These are phyloP conservation scores for Clonostachys chloroleuca DNA, from an alignment of 2,329 filamentous ascomycete genomes.

Conservation along the genomic window DNA sequence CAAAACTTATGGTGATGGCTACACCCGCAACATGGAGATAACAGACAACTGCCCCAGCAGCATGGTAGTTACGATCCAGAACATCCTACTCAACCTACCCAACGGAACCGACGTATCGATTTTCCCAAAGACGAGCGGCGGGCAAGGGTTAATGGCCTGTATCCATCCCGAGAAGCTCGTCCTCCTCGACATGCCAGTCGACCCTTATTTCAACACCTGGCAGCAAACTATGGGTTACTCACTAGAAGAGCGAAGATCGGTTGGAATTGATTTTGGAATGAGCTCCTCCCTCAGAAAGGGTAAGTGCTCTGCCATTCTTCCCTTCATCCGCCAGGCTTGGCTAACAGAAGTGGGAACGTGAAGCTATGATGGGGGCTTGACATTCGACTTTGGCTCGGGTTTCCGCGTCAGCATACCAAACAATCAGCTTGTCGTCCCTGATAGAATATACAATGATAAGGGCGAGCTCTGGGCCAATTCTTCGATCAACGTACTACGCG, in stretches of 20 bases:
- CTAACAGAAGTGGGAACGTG: not conserved
- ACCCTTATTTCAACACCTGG: conserved; percentile 4
- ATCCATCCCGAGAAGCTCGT: conserved; percentile 4
- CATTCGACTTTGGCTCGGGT: conserved; percentile 1
- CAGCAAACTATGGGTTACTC: not conserved
- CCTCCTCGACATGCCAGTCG: conserved; percentile 3
- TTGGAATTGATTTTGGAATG: conserved; percentile 2
- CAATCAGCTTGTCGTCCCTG: conserved; percentile 6
- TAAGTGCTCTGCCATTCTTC: conserved; percentile 5
- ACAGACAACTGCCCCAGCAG: not conserved
- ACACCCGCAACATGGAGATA: not conserved
- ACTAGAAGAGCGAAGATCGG: not conserved
- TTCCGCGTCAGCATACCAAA: conserved; percentile 5
- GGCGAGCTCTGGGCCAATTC: conserved; percentile 2
- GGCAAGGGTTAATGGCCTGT: conserved; percentile 2
- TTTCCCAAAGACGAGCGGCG: conserved; percentile 1
- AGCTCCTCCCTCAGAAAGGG: not conserved
- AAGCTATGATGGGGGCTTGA: conserved; percentile 2
- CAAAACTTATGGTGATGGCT: conserved; percentile 5
- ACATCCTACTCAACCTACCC: conserved; percentile 6
- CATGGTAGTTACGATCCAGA: conserved; percentile 4
- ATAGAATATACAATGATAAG: not conserved
- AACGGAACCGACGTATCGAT: conserved; percentile 7
- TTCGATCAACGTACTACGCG: not conserved
- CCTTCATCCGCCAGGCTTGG: conserved; percentile 11